These are phyloP conservation scores for Zoysia pacifica DNA, from an alignment of 176 grass and related monocot species.

Conservation along the genomic window DNA sequence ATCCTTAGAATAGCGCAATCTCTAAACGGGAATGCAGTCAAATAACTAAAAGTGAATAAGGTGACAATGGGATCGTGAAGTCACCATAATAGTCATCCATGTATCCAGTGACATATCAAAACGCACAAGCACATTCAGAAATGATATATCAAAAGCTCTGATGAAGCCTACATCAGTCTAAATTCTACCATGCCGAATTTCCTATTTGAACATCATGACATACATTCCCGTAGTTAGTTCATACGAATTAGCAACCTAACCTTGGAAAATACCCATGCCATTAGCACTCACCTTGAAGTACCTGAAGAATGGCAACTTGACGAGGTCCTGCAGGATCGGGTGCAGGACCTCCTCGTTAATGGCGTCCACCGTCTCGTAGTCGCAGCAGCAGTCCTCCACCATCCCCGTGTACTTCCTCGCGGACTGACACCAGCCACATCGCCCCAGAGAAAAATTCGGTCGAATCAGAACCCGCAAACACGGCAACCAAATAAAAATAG, in stretches of 20 bases:
- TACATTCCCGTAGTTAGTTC: slow-evolving; percentile 24
- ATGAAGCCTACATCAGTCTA: not conserved
- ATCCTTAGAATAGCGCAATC: not conserved
- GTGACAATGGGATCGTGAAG: not conserved
- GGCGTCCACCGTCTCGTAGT: slow-evolving; percentile 78
- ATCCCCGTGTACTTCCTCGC: slow-evolving; percentile 70
- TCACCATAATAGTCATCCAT: too few relatives aligned
- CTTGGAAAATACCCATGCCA: too few relatives aligned
- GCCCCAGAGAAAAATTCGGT: slow-evolving; percentile 6
- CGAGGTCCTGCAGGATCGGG: slow-evolving; percentile 79
- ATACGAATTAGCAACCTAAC: not conserved
- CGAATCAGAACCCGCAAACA: slow-evolving; percentile 2
- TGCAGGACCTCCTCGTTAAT: slow-evolving; percentile 79
- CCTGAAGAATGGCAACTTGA: slow-evolving; percentile 82
- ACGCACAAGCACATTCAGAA: not conserved
- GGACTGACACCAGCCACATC: slow-evolving; percentile 22
- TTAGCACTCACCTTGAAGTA: slow-evolving; percentile 82
- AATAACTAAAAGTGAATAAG: not conserved
- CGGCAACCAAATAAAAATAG: not conserved
- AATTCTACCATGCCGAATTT: not conserved
- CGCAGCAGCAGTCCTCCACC: slow-evolving; percentile 91
- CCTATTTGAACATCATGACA: not conserved
- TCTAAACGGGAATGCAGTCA: not conserved
- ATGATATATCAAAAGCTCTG: not conserved
- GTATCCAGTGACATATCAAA: not conserved